phyloP scores from a whole-genome alignment of 1,284 basidiomycete genomes.

The Rhodotorula sp. region DNA sequence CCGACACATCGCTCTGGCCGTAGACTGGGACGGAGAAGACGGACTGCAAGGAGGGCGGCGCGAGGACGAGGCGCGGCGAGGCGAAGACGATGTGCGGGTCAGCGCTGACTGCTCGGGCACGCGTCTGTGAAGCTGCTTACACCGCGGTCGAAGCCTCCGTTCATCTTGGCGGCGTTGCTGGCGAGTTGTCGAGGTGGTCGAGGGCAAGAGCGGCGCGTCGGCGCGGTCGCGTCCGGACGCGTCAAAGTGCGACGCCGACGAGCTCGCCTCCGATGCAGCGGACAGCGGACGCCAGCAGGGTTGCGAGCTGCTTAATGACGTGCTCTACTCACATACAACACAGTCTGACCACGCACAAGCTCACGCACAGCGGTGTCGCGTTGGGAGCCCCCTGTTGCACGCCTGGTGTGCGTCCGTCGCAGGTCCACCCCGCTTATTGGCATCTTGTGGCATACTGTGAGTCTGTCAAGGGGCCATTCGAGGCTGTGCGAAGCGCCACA shows the following conservation, averaged over 20 bases:
- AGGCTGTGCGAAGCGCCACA: no score
- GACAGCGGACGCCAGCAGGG: no score
- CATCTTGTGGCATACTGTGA: no score
- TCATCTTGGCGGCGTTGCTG: background rate
- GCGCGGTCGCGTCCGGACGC: background rate
- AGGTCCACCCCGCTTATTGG: no score
- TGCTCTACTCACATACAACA: no score
- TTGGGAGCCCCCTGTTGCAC: no score
- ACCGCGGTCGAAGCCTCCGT: constrained; percentile 3
- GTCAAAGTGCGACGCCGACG: background rate
- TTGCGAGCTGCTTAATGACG: no score
- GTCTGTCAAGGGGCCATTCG: no score
- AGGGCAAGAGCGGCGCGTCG: background rate
- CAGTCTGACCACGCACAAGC: no score
- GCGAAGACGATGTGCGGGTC: background rate
- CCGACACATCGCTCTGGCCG: constrained; percentile 23
- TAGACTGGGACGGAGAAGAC: constrained; percentile 45
- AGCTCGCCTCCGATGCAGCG: background rate
- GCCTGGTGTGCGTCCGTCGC: no score
- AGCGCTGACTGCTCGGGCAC: background rate
- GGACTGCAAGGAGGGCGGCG: constrained; percentile 9
- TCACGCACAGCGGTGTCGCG: no score
- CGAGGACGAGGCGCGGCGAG: background rate
- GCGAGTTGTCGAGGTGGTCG: background rate
- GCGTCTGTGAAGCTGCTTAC: background rate